Conservation (phyloP, 2,329 filamentous ascomycete species). For the Talaromyces sp. region DNA sequence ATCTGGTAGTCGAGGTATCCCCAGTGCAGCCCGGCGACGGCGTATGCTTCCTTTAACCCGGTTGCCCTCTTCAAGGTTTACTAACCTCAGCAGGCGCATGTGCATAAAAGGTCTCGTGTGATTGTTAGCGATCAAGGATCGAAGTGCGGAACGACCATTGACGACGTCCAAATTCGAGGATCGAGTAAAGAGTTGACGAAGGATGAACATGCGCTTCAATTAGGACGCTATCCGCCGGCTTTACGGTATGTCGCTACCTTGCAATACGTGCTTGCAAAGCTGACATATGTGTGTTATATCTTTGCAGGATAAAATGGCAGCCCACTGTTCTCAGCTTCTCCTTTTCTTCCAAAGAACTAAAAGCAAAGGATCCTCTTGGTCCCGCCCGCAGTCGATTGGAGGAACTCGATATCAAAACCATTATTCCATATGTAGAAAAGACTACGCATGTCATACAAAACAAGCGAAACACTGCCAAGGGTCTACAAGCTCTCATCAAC, state of each 20-base stretch:
- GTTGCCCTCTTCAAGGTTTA: neutral
- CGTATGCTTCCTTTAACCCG: conserved; percentile 43
- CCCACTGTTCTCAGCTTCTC: conserved; percentile 78
- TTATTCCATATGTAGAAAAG: conserved; percentile 62
- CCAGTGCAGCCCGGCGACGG: conserved; percentile 60
- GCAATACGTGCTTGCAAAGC: neutral
- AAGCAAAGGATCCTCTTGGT: conserved; percentile 56
- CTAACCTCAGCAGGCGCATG: conserved; percentile 46
- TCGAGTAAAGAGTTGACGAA: conserved; percentile 51
- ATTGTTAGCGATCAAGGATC: conserved; percentile 74
- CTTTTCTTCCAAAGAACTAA: conserved; percentile 64
- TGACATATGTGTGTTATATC: neutral
- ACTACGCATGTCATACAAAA: conserved; percentile 86
- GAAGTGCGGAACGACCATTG: conserved; percentile 74
- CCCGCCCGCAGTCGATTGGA: conserved; percentile 63
- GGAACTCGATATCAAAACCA: conserved; percentile 80
- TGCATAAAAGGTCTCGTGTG: conserved; percentile 61
- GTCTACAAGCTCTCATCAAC: conserved; percentile 78
- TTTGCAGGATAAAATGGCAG: conserved; percentile 65
- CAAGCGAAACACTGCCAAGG: conserved; percentile 84
- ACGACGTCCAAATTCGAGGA: conserved; percentile 65
- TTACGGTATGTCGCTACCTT: conserved; percentile 27
- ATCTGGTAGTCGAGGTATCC: conserved; percentile 71
- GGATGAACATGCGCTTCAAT: conserved; percentile 58
- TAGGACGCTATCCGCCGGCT: conserved; percentile 63